These are phyloP conservation scores for Geotrichum citri-aurantii DNA, from an alignment of 1,139 yeast genomes.

Conservation along the genomic window DNA sequence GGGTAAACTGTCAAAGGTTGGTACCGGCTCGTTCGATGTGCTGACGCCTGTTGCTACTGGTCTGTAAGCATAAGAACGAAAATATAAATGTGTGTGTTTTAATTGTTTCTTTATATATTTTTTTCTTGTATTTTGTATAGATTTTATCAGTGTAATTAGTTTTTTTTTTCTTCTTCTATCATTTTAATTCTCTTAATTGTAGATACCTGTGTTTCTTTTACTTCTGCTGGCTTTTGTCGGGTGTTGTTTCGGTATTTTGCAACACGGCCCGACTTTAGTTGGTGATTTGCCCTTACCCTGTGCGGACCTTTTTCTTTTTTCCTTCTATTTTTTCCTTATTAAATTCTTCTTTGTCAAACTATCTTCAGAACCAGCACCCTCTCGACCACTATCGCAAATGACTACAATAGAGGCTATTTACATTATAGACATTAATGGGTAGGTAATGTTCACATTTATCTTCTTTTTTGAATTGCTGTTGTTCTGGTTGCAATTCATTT, in stretches of 20 bases:
- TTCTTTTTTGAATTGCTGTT: not conserved
- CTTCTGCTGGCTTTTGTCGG: not conserved
- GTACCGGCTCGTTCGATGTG: slow-evolving; percentile 94
- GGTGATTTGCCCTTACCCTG: not conserved
- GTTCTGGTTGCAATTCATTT: not conserved
- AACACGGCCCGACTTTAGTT: not conserved
- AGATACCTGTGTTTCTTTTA: not conserved
- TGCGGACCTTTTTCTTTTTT: not conserved
- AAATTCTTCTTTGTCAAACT: not conserved
- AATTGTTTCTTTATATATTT: not conserved
- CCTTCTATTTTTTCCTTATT: too few relatives aligned
- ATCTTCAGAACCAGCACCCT: not conserved
- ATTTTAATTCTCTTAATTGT: not conserved
- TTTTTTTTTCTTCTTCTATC: not conserved
- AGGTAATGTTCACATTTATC: slow-evolving; percentile 21
- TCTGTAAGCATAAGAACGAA: not conserved
- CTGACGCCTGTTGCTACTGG: slow-evolving; percentile 41
- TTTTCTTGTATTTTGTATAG: not conserved
- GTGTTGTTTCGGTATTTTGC: not conserved
- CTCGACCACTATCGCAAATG: slow-evolving; percentile 27
- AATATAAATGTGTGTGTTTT: not conserved
- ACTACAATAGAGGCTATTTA: slow-evolving; percentile 56
- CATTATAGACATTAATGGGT: slow-evolving; percentile 53
- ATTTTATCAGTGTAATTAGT: not conserved
- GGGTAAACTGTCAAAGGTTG: slow-evolving; percentile 87